phyloP scores from a whole-genome alignment of 225 moss, liverwort and hornwort species.

The Polytrichum formosum region DNA sequence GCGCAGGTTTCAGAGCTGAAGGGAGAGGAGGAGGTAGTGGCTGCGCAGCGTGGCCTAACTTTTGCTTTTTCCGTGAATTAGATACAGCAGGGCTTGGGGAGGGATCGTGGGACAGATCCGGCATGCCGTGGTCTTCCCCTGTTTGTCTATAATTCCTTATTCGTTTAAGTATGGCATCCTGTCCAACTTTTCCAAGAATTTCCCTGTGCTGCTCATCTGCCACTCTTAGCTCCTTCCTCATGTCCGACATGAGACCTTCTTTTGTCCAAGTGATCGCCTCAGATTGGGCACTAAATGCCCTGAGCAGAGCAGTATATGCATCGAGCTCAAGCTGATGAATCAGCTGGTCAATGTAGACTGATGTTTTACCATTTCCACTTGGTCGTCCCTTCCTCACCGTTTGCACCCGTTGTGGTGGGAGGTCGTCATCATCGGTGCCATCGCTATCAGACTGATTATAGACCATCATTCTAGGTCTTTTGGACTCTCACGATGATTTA shows the following conservation, averaged over 20 bases:
- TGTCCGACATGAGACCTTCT: slow-evolving; percentile 77
- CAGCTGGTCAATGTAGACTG: slow-evolving; percentile 72
- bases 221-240: slow-evolving; percentile 89
- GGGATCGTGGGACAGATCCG: slow-evolving; percentile 57
- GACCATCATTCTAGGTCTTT: slow-evolving; percentile 33
- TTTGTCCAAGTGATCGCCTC: slow-evolving; percentile 84
- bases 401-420: slow-evolving; percentile 63
- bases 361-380: slow-evolving; percentile 80
- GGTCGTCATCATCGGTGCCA: slow-evolving; percentile 83
- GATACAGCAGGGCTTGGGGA: slow-evolving; percentile 89
- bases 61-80: slow-evolving; percentile 84
- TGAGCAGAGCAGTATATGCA: slow-evolving; percentile 77
- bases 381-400: slow-evolving; percentile 64
- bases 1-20: slow-evolving; percentile 51
- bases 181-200: slow-evolving; percentile 61
- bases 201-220: slow-evolving; percentile 92
- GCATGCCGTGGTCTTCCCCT: slow-evolving; percentile 51
- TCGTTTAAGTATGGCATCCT: slow-evolving; percentile 62
- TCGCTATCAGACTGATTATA: slow-evolving; percentile 63
- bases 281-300: slow-evolving; percentile 91
- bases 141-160: slow-evolving; percentile 69
- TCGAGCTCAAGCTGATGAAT: slow-evolving; percentile 84
- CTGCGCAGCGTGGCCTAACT: slow-evolving; percentile 61
- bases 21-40: slow-evolving; percentile 50
- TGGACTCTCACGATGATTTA: not conserved